These are phyloP conservation scores for Alloteropsis semialata DNA, from an alignment of 176 grass and related monocot species.

Conservation along the genomic window DNA sequence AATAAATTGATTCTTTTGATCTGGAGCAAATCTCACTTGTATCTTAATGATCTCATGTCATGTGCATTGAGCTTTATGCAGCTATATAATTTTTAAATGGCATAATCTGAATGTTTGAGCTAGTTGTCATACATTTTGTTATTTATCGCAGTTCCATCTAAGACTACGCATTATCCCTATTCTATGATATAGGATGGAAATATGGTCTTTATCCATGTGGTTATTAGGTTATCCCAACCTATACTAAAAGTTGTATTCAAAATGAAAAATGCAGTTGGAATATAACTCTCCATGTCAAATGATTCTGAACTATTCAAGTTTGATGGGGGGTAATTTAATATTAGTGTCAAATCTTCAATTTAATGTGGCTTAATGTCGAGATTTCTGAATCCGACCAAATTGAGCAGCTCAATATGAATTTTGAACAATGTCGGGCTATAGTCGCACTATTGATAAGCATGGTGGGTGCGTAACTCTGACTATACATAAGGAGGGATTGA, in stretches of 20 bases:
- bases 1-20: conserved; percentile 48
- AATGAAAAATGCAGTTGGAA: neutral
- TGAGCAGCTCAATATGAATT: no score
- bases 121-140: neutral
- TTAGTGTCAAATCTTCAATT: neutral
- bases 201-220: neutral
- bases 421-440: neutral
- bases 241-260: neutral
- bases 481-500: neutral
- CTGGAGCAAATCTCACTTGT: conserved; percentile 21
- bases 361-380: neutral
- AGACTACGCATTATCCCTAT: neutral
- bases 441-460: neutral
- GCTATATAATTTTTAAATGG: neutral
- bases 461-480: no score
- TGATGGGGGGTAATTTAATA: neutral
- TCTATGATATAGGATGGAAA: neutral
- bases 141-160: neutral
- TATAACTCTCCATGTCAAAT: neutral
- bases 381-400: neutral
- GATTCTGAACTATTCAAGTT: neutral
- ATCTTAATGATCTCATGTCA: conserved; percentile 18
- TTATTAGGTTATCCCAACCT: neutral
- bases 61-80: conserved; percentile 17
- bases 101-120: neutral